Percentiles rank a stretch among this genome's conserved stretches.
Conservation (phyloP, 345 rosid species). For the Salix caprea region DNA sequence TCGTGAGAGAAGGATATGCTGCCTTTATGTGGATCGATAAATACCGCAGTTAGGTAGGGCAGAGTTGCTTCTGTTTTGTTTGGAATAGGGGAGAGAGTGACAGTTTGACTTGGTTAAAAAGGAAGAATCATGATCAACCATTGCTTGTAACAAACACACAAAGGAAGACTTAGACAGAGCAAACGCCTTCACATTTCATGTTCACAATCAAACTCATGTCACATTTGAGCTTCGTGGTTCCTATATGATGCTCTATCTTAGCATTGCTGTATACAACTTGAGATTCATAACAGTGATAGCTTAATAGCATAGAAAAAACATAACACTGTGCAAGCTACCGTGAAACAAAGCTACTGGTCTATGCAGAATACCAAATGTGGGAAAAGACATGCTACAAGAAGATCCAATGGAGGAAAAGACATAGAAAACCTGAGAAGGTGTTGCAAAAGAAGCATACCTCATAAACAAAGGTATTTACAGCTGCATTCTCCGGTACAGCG, state of each 20-base stretch:
- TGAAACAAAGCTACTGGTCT: not conserved
- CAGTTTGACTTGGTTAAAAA: not conserved
- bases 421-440: not conserved
- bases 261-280: not conserved
- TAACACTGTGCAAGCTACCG: not conserved
- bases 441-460: slow-evolving; percentile 54
- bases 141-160: not conserved
- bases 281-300: not conserved
- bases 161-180: not conserved
- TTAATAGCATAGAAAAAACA: not conserved
- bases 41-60: not conserved
- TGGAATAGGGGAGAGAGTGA: not conserved
- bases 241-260: not conserved
- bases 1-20: not conserved
- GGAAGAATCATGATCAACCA: not conserved
- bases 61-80: not conserved
- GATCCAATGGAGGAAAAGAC: not conserved
- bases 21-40: not conserved
- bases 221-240: not conserved
- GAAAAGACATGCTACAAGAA: not conserved
- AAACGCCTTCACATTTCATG: not conserved
- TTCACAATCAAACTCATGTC: not conserved
- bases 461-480: slow-evolving; percentile 77
- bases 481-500: slow-evolving; percentile 79
- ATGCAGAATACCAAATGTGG: not conserved